Evolutionary conservation across 2,329 filamentous ascomycete genomes (phyloP), one percentile per base, ranked within the genome.

Genomic region (Clonostachys byssicola): DNA sequence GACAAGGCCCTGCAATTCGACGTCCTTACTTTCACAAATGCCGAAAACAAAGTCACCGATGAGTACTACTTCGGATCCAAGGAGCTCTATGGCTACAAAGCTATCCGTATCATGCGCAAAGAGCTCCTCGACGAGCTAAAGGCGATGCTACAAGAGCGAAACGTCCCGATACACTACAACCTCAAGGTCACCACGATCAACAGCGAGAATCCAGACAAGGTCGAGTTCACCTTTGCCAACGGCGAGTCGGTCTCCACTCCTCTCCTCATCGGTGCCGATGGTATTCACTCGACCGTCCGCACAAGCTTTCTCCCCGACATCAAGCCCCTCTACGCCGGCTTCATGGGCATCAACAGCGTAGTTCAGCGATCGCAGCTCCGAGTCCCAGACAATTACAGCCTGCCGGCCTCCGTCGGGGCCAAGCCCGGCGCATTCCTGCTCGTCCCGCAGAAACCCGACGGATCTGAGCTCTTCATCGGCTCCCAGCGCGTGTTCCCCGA

Each of bases 201-300:
- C 3, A 54, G 57, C 0, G 74, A 78, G 47, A 62, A 61, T 0
- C 60, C 65, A 0, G 48, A 66, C 0, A 56, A 56, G 0, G 73
- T 81, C 0, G 67, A 60, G 1, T 76, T 74, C 52, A 65, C 65
- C 12, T 77, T 82, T 47, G 59, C 59, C 1, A 72, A 80, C 46
- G 77, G 74, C 2, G 64, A 64, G 0, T 62, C 56, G 0, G 62
- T 54, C 2, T 58, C 54, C 0, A 73, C 76, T 0, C 52, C 61
- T 3, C 56, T 79, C 12, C 68, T 85, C 0, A 63, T 83, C 14
- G 80, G 78, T 0, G 76, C 78, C 0, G 80, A 85, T 48, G 80
- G 81, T 1, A 83, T 84, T 44, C 77, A 83, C 55, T 82, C 78
- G 1, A 66, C 62, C 1, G 75, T 83, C 1, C 70, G 79, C 4